Base-by-base conservation (phyloP, 768 basidiomycete genomes). In the Mycena chlorophos region DNA sequence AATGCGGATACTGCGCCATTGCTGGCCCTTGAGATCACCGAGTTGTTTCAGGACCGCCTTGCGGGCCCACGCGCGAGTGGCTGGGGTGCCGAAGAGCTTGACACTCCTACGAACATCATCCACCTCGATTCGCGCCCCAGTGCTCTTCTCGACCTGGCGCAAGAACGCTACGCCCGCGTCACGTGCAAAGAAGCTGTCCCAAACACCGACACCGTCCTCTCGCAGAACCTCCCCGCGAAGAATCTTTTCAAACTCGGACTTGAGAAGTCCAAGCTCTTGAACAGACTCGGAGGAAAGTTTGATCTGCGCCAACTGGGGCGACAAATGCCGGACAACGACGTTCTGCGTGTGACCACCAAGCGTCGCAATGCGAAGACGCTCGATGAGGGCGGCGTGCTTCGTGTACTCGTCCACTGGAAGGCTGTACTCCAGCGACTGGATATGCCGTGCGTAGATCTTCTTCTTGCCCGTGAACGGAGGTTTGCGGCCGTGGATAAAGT, bases 151-250 rank as follows among this genome's bases (percentile, higher is more conserved):
- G 12, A 90, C 52, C 0, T 72, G 65, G 0, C 70, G 61, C 45
- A 91, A 50, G 65, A 79, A 89, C 0, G 14, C 20, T 0, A 45
- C 37, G 0, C 87, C 87, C 5, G 68, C 68, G 0, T 61, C 54
- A 3, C 73, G 58, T 20, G 65, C 64, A 56, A 92, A 86, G 68
- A 82, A 90, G 3, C 75, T 71, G 55, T 91, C 85, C 89, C 89
- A 92, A 6, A 80, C 70, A 1, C 75, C 69, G 37, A 79, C 78
- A 26, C 78, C 81, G 42, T 82, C 76, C 17, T 78, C 62, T 25
- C 69, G 74, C 29, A 89, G 66, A 2, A 78, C 70, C 58, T 91
- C 86, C 1, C 89, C 89, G 2, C 76, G 79, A 0, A 87, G 64
- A 12, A 86, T 71, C n/a, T 74, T 74, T 63, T 89, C 87, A 20